Evolutionary conservation across 495 filamentous ascomycete species (phyloP).

Genomic region (Aspergillus egyptiacus): DNA sequence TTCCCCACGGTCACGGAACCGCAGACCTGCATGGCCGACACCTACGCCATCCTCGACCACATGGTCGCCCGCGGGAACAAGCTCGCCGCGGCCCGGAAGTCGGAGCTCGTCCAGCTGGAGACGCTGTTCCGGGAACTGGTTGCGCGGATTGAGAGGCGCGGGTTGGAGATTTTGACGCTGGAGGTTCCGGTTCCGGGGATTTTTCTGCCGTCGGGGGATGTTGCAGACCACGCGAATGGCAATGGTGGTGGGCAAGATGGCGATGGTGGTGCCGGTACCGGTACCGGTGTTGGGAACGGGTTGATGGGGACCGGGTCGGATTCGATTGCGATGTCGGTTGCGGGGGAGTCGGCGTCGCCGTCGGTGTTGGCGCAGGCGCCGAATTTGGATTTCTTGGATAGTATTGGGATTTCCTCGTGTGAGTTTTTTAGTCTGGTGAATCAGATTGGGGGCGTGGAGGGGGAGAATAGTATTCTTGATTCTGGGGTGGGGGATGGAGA

Average conservation of each 20-base stretch:
- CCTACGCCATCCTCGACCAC: constrained; percentile 30
- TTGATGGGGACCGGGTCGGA: too few relatives aligned
- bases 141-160: not conserved
- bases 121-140: constrained; percentile 21
- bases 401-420: constrained; percentile 29
- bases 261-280: not conserved
- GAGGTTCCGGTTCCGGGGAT: too few relatives aligned
- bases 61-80: constrained; percentile 31
- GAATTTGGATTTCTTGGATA: constrained; percentile 22
- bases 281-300: too few relatives aligned
- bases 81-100: constrained; percentile 25
- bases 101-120: constrained; percentile 23
- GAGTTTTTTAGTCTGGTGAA: constrained; percentile 27
- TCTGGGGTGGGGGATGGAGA: too few relatives aligned
- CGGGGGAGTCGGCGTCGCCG: not conserved
- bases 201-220: too few relatives aligned
- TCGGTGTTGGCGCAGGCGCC: not conserved
- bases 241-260: too few relatives aligned
- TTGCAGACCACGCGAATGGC: too few relatives aligned
- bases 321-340: too few relatives aligned
- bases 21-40: constrained; percentile 15
- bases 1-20: constrained; percentile 22
- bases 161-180: not conserved
- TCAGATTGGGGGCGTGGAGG: constrained; percentile 27
- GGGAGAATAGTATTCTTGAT: too few relatives aligned